Percentiles rank a stretch among this genome's conserved stretches.
Conservation (phyloP, 2,329 filamentous ascomycete species). For the Mycosphaerella arachidis region DNA sequence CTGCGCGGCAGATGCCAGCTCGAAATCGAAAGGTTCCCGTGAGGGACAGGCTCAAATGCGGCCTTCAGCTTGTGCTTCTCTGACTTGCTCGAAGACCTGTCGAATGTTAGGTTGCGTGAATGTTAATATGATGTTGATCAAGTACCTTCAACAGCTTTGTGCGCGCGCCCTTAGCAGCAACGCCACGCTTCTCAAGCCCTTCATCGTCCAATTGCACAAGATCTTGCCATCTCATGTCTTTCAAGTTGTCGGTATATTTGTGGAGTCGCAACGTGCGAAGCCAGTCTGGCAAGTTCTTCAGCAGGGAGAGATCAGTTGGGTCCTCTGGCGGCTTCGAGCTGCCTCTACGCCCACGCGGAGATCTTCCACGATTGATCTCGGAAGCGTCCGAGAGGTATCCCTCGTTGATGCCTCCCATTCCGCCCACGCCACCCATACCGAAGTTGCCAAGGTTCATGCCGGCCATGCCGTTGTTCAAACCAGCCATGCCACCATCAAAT, state of each 20-base stretch:
- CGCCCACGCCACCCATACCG: slow-evolving; percentile 6
- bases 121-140: slow-evolving; percentile 7
- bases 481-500: slow-evolving; percentile 59
- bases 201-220: slow-evolving; percentile 88
- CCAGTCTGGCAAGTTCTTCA: slow-evolving; percentile 96
- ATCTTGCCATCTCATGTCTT: slow-evolving; percentile 95
- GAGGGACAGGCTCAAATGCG: slow-evolving; percentile 11
- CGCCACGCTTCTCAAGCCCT: slow-evolving; percentile 84
- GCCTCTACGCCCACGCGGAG: slow-evolving; percentile 83
- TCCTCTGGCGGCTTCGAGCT: slow-evolving; percentile 98
- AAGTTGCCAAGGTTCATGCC: slow-evolving; percentile 56
- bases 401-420: slow-evolving; percentile 71
- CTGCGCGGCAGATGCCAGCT: slow-evolving; percentile 15
- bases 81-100: slow-evolving; percentile 90
- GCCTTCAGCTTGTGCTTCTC: slow-evolving; percentile 52
- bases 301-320: slow-evolving; percentile 80
- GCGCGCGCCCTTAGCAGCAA: slow-evolving; percentile 88
- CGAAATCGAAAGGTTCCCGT: not conserved
- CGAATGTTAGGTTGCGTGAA: slow-evolving; percentile 29
- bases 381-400: slow-evolving; percentile 93
- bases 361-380: slow-evolving; percentile 83
- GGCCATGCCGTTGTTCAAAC: slow-evolving; percentile 65
- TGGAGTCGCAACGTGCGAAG: slow-evolving; percentile 88
- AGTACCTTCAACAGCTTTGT: slow-evolving; percentile 95
- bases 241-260: slow-evolving; percentile 98